A percentile compares a stretch with the other conserved stretches of the same genome.
These are phyloP conservation scores for Lodderomyces margitis DNA, from an alignment of 1,139 yeast genomes.

Conservation along the genomic window DNA sequence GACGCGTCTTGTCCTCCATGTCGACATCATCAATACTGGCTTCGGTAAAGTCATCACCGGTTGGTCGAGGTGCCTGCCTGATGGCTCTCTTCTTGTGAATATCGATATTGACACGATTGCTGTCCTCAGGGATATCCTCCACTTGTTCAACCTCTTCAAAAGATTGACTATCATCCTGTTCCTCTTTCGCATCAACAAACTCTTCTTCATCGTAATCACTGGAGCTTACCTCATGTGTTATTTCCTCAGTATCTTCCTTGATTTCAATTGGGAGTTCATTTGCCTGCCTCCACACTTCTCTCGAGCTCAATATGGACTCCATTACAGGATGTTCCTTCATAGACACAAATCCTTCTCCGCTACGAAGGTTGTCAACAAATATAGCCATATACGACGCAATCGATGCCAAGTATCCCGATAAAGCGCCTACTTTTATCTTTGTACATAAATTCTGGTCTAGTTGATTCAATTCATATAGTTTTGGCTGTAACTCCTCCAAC, in stretches of 20 bases:
- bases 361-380: constrained; percentile 53
- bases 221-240: constrained; percentile 19
- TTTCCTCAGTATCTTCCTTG: constrained; percentile 15
- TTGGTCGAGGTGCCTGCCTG: constrained; percentile 27
- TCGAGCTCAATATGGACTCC: constrained; percentile 76
- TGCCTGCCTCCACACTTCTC: constrained; percentile 91
- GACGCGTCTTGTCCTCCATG: constrained; percentile 76
- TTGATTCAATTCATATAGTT: constrained; percentile 29
- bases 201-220: constrained; percentile 28
- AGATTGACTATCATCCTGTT: constrained; percentile 15
- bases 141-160: constrained; percentile 16
- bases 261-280: constrained; percentile 36
- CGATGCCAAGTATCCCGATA: constrained; percentile 74
- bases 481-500: constrained; percentile 45
- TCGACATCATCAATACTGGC: constrained; percentile 71
- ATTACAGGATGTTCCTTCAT: constrained; percentile 88
- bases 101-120: constrained; percentile 39
- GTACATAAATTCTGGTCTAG: constrained; percentile 30
- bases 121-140: constrained; percentile 16
- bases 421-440: constrained; percentile 60
- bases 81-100: constrained; percentile 48
- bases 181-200: constrained; percentile 26
- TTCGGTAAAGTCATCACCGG: constrained; percentile 58
- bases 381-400: constrained; percentile 75
- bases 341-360: constrained; percentile 53